phyloP scores from a whole-genome alignment of 2,329 filamentous ascomycete genomes.

The Aspergillus ibericus region DNA sequence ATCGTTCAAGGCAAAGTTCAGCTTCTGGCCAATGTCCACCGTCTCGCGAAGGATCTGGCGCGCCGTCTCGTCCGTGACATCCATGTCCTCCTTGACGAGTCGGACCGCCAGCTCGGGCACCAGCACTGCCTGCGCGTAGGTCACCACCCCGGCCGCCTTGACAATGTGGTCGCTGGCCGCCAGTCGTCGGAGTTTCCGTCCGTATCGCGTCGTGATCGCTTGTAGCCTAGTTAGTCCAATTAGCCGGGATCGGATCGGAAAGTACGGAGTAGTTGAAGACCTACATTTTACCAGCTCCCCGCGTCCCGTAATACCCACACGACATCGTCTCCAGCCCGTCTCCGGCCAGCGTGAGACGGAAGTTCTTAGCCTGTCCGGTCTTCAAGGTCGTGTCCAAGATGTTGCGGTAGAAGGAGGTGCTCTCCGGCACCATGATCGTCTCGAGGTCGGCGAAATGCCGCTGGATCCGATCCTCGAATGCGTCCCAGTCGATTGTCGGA shows the following conservation, averaged over 20 bases:
- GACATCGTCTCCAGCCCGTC: slow-evolving; percentile 55
- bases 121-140: slow-evolving; percentile 71
- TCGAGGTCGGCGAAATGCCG: slow-evolving; percentile 58
- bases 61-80: slow-evolving; percentile 47
- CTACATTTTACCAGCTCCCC: slow-evolving; percentile 70
- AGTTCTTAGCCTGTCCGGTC: slow-evolving; percentile 59
- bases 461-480: slow-evolving; percentile 59
- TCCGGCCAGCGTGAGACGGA: slow-evolving; percentile 55
- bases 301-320: slow-evolving; percentile 81
- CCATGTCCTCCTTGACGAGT: slow-evolving; percentile 62
- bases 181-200: slow-evolving; percentile 59
- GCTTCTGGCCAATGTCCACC: slow-evolving; percentile 63
- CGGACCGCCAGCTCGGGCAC: slow-evolving; percentile 67
- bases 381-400: slow-evolving; percentile 57
- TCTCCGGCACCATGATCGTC: slow-evolving; percentile 56
- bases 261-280: slow-evolving; percentile 31
- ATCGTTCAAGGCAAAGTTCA: slow-evolving; percentile 66
- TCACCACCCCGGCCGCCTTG: slow-evolving; percentile 64
- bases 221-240: slow-evolving; percentile 45
- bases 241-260: neutral
- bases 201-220: slow-evolving; percentile 63
- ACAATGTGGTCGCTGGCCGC: slow-evolving; percentile 66
- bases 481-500: slow-evolving; percentile 69
- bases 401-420: slow-evolving; percentile 60
- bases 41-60: slow-evolving; percentile 65